Base-by-base conservation (phyloP, 441 rosid genomes). In the Viola pubescens region DNA sequence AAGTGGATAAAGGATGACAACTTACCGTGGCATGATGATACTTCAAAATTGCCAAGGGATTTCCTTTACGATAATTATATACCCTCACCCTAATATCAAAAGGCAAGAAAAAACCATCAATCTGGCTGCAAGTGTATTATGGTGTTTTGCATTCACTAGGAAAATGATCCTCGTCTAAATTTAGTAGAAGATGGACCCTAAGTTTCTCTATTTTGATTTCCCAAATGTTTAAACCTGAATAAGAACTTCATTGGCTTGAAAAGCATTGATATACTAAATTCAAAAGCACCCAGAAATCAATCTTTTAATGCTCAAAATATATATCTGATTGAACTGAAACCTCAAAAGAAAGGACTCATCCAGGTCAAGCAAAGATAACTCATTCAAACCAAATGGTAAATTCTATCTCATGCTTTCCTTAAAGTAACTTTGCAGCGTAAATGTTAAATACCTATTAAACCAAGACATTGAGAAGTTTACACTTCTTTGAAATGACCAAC, bases 21-120 rank as follows among this genome's bases (percentile, higher is more conserved):
- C 57, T 5, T 81, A 91, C 95, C 76, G 82, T 78, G 52, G 89
- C 85, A 46, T 66, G 77, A 77, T 89, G 98, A 74, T 86, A 89
- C 76, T 92, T 92, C 68, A 87, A 73, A 52, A 87, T 81, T 19
- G 96, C 97, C 73, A 89, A 73, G 16, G 95, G 79, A 77, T 73
- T 87, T 75, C 96, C 96, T 78, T 83, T 87, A 54, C 76, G 81
- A 64, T 84, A 87, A 72, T 83, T 92, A 62, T 83, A 84, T 63
- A 89, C 70, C 73, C 95, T 77, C 46, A 89, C 68, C 64, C 95
- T 88, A 88, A 61, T 54, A 70, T 56, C 59, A 73, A 67, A 40
- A 48, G 38, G 43, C 60, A 26, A 26, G 34, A 26, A 26, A 26
- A 26, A 26, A 26, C 34, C 34, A 26, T 26, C 34, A 26, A 26